Conservation (phyloP, 2,329 filamentous ascomycete species). For the Tolypocladium cylindrosporum region DNA sequence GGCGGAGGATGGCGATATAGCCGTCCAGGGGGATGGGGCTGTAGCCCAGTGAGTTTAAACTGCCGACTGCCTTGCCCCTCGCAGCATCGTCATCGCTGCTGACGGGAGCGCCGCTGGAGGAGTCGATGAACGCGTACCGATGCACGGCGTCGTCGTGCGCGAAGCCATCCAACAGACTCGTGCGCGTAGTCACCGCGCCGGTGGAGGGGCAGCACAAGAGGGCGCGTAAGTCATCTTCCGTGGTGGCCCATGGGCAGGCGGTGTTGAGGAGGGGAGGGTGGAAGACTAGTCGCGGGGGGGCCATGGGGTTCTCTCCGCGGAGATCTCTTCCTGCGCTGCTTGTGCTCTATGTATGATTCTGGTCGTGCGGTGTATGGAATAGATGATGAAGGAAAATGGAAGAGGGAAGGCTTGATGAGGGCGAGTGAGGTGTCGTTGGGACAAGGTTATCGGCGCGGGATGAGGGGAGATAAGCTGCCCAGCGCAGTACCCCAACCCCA, state of each 20-base stretch:
- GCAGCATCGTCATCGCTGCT: background rate
- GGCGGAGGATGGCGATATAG: slow-evolving; percentile 48
- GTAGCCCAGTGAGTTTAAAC: slow-evolving; percentile 66
- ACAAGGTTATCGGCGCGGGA: no score
- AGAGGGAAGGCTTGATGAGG: background rate
- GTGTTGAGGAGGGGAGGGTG: slow-evolving; percentile 63
- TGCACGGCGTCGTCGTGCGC: slow-evolving; percentile 48
- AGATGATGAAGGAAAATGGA: background rate
- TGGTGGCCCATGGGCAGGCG: slow-evolving; percentile 67
- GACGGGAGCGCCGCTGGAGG: slow-evolving; percentile 13
- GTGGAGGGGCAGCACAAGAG: slow-evolving; percentile 54
- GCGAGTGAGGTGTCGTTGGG: background rate
- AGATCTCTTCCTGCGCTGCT: background rate
- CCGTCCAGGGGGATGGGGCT: slow-evolving; percentile 49
- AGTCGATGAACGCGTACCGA: slow-evolving; percentile 57
- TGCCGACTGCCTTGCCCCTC: slow-evolving; percentile 20
- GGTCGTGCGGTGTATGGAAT: background rate
- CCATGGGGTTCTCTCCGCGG: background rate
- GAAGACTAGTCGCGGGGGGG: slow-evolving; percentile 32
- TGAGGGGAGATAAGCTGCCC: background rate
- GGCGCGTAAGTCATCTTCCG: slow-evolving; percentile 45
- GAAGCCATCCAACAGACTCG: slow-evolving; percentile 56
- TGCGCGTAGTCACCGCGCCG: slow-evolving; percentile 67
- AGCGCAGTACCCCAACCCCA: background rate
- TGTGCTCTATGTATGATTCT: background rate